A percentile compares a stretch with the other conserved stretches of the same genome.
Conservation (phyloP, 768 basidiomycete genomes). For the Sporobolomyces phaffii region DNA sequence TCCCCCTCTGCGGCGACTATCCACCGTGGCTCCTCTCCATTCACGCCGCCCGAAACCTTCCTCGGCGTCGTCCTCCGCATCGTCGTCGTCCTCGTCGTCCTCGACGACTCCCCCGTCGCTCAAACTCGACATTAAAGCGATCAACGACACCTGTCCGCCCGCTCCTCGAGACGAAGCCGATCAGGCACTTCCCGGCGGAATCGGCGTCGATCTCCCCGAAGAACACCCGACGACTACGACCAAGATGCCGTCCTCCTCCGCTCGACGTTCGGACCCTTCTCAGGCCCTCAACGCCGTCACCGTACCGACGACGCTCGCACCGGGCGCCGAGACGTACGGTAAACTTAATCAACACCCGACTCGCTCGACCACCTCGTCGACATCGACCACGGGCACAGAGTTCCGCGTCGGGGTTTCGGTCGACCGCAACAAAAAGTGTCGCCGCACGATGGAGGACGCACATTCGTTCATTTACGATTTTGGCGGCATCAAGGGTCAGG, state of each 20-base stretch:
- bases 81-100: not conserved
- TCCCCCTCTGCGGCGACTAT: too few relatives aligned
- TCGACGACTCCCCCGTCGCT: not conserved
- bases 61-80: not conserved
- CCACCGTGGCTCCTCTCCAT: not conserved
- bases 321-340: slow-evolving; percentile 28
- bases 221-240: too few relatives aligned
- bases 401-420: slow-evolving; percentile 61
- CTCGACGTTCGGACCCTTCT: too few relatives aligned
- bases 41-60: not conserved
- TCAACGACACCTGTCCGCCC: slow-evolving; percentile 14
- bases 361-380: too few relatives aligned
- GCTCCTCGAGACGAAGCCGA: not conserved
- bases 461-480: slow-evolving; percentile 96
- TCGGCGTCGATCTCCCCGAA: too few relatives aligned
- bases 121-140: slow-evolving; percentile 27
- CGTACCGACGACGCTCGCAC: slow-evolving; percentile 10
- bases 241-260: too few relatives aligned
- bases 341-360: slow-evolving; percentile 29
- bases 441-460: slow-evolving; percentile 88
- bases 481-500: slow-evolving; percentile 76
- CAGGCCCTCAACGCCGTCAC: not conserved
- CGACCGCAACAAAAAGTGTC: slow-evolving; percentile 68
- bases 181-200: too few relatives aligned
- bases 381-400: too few relatives aligned